Base-by-base conservation (phyloP, 805 yeast genomes). In the Yarrowia sp. region DNA sequence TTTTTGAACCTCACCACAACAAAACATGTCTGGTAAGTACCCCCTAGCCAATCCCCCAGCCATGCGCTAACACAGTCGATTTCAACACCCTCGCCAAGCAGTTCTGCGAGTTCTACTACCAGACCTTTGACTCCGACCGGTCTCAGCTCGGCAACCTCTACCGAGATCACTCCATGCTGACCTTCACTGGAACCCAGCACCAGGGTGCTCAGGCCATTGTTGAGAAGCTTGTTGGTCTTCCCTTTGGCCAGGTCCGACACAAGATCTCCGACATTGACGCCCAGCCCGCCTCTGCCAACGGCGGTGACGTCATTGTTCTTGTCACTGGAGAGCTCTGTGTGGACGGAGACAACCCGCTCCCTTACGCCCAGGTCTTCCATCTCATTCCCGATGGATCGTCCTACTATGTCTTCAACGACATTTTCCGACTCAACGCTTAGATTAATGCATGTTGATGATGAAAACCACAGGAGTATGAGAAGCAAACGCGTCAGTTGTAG, bases 301-400 rank as follows among this genome's bases (percentile, higher is more conserved):
- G 95, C 68, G 79, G 78, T 32, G 98, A 93, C 75, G 96, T 95
- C 65, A 82, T 95, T 72, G 98, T 93, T 63, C 88, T 95, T 95
- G 98, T 95, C 71, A 95, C 99, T 64, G 99, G 99, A 68, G 97
- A 90, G 78, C 83, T 95, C 70, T 79, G 92, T 72, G 83, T 88
- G 69, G 99, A 95, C 76, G 98, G 93, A 68, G 98, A 95, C 81
- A 92, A 91, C 78, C 85, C 98, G 65, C 98, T 93, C 79, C 87
- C 97, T 79, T 95, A 92, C 80, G 90, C 98, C 33, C 99, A 95
- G 80, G 96, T 91, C 54, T 95, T 95, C 86, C 98, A 95, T 76
- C 85, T 95, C 80, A 87, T 92, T 68, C 98, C 97, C 69, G 99
- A 95, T 66, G 90, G 88, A 62, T 85, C 83, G 74, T 88, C 96